phyloP scores from a whole-genome alignment of 1,284 basidiomycete genomes.

The Naganishia albida region DNA sequence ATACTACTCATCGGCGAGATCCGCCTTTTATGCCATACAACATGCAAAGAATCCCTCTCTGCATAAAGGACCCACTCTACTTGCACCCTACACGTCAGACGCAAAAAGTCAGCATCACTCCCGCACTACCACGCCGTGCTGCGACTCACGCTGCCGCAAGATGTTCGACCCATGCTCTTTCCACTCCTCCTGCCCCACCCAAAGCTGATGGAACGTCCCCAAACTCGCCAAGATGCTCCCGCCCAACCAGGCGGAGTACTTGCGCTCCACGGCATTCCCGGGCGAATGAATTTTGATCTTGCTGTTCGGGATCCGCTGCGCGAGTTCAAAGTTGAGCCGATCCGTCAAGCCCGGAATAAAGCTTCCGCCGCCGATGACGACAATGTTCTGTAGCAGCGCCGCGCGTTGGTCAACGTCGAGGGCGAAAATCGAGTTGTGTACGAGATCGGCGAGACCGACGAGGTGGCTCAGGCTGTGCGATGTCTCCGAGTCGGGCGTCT shows the following conservation, averaged over 20 bases:
- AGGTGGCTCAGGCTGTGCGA: constrained; percentile 61
- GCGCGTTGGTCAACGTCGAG: constrained; percentile 92
- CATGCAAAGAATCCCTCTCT: constrained; percentile 2
- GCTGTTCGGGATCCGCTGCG: constrained; percentile 65
- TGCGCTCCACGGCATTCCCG: constrained; percentile 81
- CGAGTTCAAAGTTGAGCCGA: constrained; percentile 77
- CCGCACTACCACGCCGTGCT: background rate
- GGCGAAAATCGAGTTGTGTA: constrained; percentile 74
- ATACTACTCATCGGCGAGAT: no score
- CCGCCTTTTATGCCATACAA: constrained; percentile 11
- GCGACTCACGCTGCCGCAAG: constrained; percentile 50
- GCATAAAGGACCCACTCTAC: background rate
- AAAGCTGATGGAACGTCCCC: constrained; percentile 94
- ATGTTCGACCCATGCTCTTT: constrained; percentile 60
- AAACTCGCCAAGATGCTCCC: constrained; percentile 88
- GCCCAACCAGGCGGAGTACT: constrained; percentile 88
- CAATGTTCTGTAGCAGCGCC: constrained; percentile 86
- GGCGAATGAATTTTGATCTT: constrained; percentile 81
- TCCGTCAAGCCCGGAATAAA: constrained; percentile 84
- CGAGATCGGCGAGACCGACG: constrained; percentile 69
- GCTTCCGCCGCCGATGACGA: constrained; percentile 89
- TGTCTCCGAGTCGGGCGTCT: constrained; percentile 56
- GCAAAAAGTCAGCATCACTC: background rate
- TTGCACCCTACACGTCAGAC: constrained; percentile 23
- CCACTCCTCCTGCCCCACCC: constrained; percentile 91